These are phyloP conservation scores for Metarhizium anisopliae DNA, from an alignment of 2,329 filamentous ascomycete species.

Conservation along the genomic window DNA sequence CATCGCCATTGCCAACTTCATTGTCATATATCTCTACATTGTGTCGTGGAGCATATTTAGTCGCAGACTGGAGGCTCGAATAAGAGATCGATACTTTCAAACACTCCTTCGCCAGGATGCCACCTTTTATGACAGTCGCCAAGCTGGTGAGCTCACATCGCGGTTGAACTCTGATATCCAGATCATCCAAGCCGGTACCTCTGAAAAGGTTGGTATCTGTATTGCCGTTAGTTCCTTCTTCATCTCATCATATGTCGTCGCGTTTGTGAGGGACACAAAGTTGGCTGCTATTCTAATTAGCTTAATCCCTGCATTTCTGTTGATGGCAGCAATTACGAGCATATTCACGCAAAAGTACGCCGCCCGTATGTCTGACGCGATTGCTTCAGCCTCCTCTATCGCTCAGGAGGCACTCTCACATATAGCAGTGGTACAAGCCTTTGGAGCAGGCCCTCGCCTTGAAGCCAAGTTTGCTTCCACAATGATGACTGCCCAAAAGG, in stretches of 20 bases:
- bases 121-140: slow-evolving; percentile 53
- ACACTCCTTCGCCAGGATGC: slow-evolving; percentile 52
- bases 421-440: slow-evolving; percentile 53
- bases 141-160: slow-evolving; percentile 53
- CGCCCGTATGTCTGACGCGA: slow-evolving; percentile 39
- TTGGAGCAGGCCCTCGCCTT: slow-evolving; percentile 48
- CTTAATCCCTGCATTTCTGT: slow-evolving; percentile 51
- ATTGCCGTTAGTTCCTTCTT: slow-evolving; percentile 57
- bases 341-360: slow-evolving; percentile 44
- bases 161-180: slow-evolving; percentile 58
- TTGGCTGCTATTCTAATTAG: slow-evolving; percentile 57
- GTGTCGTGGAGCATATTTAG: slow-evolving; percentile 56
- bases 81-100: slow-evolving; percentile 52
- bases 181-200: slow-evolving; percentile 57
- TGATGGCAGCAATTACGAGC: slow-evolving; percentile 48
- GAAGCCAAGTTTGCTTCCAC: slow-evolving; percentile 49
- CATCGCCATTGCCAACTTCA: slow-evolving; percentile 54
- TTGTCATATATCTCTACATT: slow-evolving; percentile 54
- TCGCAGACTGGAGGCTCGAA: slow-evolving; percentile 52
- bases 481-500: slow-evolving; percentile 38
- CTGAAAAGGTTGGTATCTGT: slow-evolving; percentile 61
- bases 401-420: slow-evolving; percentile 54
- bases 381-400: slow-evolving; percentile 51
- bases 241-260: slow-evolving; percentile 56
- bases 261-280: slow-evolving; percentile 54